These are phyloP conservation scores for Pseudisothecium myosuroides DNA, from an alignment of 225 moss, liverwort and hornwort species.

Conservation along the genomic window DNA sequence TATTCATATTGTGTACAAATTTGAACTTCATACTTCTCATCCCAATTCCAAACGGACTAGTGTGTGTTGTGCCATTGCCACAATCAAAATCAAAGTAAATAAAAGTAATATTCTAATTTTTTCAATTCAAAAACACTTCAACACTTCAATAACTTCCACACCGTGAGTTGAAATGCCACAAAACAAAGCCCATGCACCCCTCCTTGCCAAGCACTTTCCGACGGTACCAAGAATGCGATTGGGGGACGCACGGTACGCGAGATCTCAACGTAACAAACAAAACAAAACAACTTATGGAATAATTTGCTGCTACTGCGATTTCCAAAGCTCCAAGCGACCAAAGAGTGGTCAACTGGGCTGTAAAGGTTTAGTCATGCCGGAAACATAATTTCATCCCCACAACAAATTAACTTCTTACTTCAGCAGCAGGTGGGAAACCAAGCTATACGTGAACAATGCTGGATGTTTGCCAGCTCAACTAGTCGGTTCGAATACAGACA, in stretches of 20 bases:
- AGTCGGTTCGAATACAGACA: background rate
- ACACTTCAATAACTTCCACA: no score
- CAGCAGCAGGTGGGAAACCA: background rate
- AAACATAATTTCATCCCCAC: background rate
- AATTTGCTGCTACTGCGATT: background rate
- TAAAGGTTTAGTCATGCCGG: background rate
- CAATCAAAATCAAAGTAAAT: no score
- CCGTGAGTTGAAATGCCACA: no score
- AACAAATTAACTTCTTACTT: background rate
- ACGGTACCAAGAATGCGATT: no score
- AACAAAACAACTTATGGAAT: no score
- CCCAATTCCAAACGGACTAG: background rate
- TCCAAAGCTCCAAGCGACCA: background rate
- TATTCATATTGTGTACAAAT: background rate
- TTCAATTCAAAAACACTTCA: no score
- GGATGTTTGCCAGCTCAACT: background rate
- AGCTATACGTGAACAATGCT: background rate
- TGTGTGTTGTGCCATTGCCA: no score
- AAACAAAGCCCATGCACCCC: no score
- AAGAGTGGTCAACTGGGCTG: background rate
- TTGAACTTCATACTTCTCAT: background rate
- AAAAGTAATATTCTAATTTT: no score
- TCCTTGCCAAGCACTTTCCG: no score
- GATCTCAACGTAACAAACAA: no score
- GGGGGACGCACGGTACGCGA: no score